Conservation (phyloP, 2,329 filamentous ascomycete genomes). For the Torrubiella hemipterigena region DNA sequence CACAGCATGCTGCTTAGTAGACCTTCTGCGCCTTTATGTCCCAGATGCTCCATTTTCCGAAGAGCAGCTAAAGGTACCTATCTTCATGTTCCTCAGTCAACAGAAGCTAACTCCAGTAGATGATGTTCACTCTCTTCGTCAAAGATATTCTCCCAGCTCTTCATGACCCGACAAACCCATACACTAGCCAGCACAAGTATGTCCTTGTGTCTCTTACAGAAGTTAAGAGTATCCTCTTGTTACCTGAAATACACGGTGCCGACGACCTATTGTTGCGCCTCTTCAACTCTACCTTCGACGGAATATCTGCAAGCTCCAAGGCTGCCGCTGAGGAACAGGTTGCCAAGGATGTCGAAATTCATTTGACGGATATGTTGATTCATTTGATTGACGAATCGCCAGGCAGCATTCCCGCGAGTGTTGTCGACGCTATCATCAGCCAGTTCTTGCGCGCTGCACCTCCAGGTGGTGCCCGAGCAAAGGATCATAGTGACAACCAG, state of each 20-base stretch:
- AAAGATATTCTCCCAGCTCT: conserved; percentile 73
- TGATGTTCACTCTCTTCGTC: conserved; percentile 86
- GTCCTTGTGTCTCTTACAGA: conserved; percentile 80
- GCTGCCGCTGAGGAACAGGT: conserved; percentile 67
- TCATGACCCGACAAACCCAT: conserved; percentile 75
- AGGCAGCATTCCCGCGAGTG: conserved; percentile 59
- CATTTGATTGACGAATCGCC: conserved; percentile 78
- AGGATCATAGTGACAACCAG: conserved; percentile 61
- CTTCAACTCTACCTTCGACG: conserved; percentile 86
- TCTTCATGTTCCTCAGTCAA: not conserved
- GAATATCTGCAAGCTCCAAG: conserved; percentile 68
- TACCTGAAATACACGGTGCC: conserved; percentile 75
- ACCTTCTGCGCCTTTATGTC: conserved; percentile 84
- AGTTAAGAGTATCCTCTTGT: conserved; percentile 85
- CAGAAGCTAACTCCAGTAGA: conserved; percentile 43
- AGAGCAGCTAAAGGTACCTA: conserved; percentile 65
- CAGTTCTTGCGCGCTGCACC: conserved; percentile 88
- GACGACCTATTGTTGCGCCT: conserved; percentile 70
- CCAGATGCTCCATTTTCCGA: conserved; percentile 90
- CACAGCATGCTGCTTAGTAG: conserved; percentile 78
- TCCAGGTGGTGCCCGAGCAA: conserved; percentile 47
- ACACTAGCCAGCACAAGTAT: conserved; percentile 88
- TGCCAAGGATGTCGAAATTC: conserved; percentile 85
- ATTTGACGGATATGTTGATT: conserved; percentile 76
- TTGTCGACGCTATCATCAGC: conserved; percentile 86